Conservation (phyloP, 129 eudicot species). For the Pulicaria dysenterica region DNA sequence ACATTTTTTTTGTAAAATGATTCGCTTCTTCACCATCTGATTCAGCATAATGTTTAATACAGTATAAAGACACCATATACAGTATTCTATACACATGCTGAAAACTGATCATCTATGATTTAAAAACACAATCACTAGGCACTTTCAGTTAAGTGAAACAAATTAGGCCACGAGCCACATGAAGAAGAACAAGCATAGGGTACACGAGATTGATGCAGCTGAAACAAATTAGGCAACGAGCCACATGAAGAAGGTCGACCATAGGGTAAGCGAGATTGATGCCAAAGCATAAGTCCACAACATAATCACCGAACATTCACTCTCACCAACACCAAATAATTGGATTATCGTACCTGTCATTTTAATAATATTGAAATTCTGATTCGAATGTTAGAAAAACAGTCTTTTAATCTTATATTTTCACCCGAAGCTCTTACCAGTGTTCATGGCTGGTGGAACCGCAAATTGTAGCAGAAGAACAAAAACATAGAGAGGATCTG, state of each 20-base stretch:
- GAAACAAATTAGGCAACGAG: conserved; percentile 39
- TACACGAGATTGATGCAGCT: conserved; percentile 32
- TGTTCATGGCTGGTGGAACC: conserved; percentile 91
- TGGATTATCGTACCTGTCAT: conserved; percentile 63
- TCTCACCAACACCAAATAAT: conserved; percentile 63
- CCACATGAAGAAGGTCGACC: conserved; percentile 72
- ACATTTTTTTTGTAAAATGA: neutral
- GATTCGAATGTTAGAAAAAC: too few species aligned
- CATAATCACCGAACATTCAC: conserved; percentile 72
- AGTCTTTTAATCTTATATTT: neutral
- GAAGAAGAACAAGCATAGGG: conserved; percentile 63
- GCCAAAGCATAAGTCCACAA: conserved; percentile 59
- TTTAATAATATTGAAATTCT: neutral
- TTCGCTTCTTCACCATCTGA: neutral
- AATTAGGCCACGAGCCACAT: conserved; percentile 57
- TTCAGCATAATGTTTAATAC: neutral
- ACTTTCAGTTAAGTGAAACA: neutral
- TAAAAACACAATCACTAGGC: too few species aligned
- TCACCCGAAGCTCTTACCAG: conserved; percentile 42
- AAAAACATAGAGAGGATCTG: conserved; percentile 63
- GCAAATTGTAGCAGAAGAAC: conserved; percentile 81
- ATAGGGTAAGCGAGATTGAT: conserved; percentile 54
- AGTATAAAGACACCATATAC: too few species aligned
- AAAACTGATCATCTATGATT: too few species aligned
- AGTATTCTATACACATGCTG: too few species aligned